Base-by-base conservation (phyloP, 257 asterid genomes). In the Salvia miltiorrhiza region DNA sequence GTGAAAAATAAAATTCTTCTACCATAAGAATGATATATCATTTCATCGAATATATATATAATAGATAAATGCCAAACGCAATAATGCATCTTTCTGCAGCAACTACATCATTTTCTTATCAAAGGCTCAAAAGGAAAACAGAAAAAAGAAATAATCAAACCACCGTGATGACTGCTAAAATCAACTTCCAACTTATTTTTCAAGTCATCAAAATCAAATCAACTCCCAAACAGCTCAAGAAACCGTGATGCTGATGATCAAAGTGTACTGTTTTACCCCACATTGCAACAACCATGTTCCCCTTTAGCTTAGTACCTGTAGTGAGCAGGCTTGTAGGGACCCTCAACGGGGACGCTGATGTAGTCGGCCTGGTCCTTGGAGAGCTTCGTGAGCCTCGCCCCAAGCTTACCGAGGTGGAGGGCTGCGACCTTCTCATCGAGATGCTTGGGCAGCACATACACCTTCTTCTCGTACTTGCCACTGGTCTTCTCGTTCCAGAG, bases 381-480 rank as follows among this genome's bases (percentile, higher is more conserved):
- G 2, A 83, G 88, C 80, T 83, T 83, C 2, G 88, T 83, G 49
- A 83, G 83, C 75, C 56, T 80, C 2, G 88, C 89, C 13, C 89
- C 86, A 3, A 84, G 89, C 23, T 84, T 78, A 2, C 79, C 80
- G 0, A 84, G 80, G 43, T 84, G 88, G 9, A 84, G 83, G 0
- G 86, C 81, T 0, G 84, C 88, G 23, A 81, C 88, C 82, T 84
- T 84, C 86, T 81, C 88, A 5, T 84, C 88, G 2, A 84, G 86
- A 32, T 81, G 86, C 77, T 84, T 83, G 1, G 87, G 88, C 85
- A 84, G 48, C 8, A 84, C 86, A n/a, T 81, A 84, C 2, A 84
- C 89, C 79, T 81, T 77, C 83, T 84, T 81, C 85, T 77, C 83
- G n/a, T 84, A 84, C 69, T 84, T 84, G 7, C 88, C 84, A 0